Percentiles rank a stretch among this genome's conserved stretches.
Conservation (phyloP, 2,329 filamentous ascomycete genomes). For the Fusarium burgessii region DNA sequence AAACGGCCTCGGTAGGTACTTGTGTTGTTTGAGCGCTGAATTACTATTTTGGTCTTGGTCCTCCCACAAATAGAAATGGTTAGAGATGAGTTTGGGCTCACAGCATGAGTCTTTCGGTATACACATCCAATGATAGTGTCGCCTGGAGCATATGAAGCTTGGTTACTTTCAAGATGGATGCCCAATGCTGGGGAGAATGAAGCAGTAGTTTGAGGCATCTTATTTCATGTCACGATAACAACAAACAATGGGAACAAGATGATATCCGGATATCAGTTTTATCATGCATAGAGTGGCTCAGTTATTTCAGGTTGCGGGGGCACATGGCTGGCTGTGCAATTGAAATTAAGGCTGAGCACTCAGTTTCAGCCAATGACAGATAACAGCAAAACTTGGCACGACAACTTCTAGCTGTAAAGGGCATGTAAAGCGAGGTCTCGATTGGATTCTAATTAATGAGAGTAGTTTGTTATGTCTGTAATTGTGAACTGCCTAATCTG, state of each 20-base stretch:
- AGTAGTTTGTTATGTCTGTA: too few relatives aligned
- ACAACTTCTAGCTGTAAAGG: too few relatives aligned
- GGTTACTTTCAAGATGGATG: constrained; percentile 23
- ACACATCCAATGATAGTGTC: constrained; percentile 48
- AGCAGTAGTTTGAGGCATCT: constrained; percentile 13
- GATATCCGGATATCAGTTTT: not conserved
- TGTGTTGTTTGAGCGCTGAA: not conserved
- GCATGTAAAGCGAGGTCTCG: too few relatives aligned
- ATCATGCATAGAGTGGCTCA: too few relatives aligned
- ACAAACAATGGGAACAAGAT: too few relatives aligned
- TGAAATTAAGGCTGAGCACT: too few relatives aligned
- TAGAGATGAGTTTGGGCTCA: constrained; percentile 43
- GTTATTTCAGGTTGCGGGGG: too few relatives aligned
- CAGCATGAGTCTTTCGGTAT: constrained; percentile 34
- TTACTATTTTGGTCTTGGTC: constrained; percentile 43
- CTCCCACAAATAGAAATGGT: constrained; percentile 44
- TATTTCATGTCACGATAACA: not conserved
- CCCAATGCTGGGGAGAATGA: constrained; percentile 4
- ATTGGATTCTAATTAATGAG: too few relatives aligned
- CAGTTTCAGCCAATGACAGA: too few relatives aligned
- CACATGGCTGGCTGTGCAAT: too few relatives aligned
- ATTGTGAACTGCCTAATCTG: too few relatives aligned
- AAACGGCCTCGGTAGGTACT: constrained; percentile 2
- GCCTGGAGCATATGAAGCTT: constrained; percentile 34
- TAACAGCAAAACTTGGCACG: too few relatives aligned